Base-by-base conservation (phyloP, 768 basidiomycete genomes). In the Sistotremastrum suecicum region DNA sequence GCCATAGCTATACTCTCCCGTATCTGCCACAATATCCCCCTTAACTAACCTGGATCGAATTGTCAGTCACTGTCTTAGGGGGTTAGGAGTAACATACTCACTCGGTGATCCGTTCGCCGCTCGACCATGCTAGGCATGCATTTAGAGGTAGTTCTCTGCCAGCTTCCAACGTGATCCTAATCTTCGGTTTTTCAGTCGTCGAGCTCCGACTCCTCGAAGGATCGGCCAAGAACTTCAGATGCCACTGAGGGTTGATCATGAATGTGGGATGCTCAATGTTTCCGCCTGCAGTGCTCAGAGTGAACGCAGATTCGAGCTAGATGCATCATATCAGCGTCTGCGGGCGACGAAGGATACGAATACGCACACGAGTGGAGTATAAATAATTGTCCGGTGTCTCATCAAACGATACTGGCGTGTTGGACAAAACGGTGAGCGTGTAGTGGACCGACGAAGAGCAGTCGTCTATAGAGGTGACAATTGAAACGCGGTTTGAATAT, bases 241-340 rank as follows among this genome's bases (percentile, higher is more conserved):
- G 70, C 60, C 87, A 97, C 56, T 95, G 89, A 0, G 92, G 92
- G 56, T 97, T 98, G 42, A 75, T 61, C 78, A 94, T 83, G 60
- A 83, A 95, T 0, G 83, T 80, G 1, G 86, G 76, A 51, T 78
- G 68, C 4, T 76, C 74, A 46, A 78, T 74, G 56, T 91, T 92
- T 1, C 94, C 94, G 0, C 94, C 94, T 0, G 86, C 74, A 31
- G 76, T 87, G 52, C 78, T 78, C 34, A 63, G 70, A 0, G 78
- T 80, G 50, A 94, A 69, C 0, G 65, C 55, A 5, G 78, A 83
- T 0, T 73, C 64, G 5, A 82, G 55, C 85, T 88, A 51, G 30
- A 43, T 20, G 20, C 20, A 20, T 20, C 20, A 20, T 20, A 20
- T 20, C 20, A 20, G 20, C 20, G 20, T 20, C 20, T 20, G 20